Conservation (phyloP, 1,139 yeast species). For the Zygoascus meyerae region DNA sequence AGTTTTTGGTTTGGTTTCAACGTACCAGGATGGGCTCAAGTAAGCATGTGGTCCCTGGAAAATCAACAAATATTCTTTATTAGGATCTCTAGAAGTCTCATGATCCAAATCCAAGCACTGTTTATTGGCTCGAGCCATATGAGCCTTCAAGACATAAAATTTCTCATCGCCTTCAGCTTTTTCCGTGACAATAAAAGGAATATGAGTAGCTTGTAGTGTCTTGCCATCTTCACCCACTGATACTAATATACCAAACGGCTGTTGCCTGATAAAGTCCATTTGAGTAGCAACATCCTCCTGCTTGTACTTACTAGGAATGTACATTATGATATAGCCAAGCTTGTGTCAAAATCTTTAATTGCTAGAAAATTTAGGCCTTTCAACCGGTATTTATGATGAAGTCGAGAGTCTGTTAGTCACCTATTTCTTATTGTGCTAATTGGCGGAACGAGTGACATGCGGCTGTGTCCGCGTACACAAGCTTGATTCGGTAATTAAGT, state of each 20-base stretch:
- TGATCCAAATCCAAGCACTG: constrained; percentile 42
- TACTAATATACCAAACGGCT: constrained; percentile 44
- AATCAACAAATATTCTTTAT: constrained; percentile 42
- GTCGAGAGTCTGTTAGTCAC: no score
- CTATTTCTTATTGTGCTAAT: no score
- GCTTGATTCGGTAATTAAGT: no score
- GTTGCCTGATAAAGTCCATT: constrained; percentile 31
- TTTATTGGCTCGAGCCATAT: constrained; percentile 51
- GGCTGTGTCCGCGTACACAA: no score
- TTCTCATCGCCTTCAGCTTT: constrained; percentile 29
- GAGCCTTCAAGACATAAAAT: constrained; percentile 44
- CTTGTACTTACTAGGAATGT: constrained; percentile 7
- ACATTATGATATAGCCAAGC: not conserved
- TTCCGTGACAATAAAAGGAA: constrained; percentile 43
- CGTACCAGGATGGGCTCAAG: constrained; percentile 58
- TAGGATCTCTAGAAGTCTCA: constrained; percentile 2
- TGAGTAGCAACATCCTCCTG: constrained; percentile 7
- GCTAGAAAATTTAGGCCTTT: no score
- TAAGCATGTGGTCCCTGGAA: constrained; percentile 54
- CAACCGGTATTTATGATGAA: no score
- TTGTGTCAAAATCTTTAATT: no score
- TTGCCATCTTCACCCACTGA: constrained; percentile 36
- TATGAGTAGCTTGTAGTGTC: constrained; percentile 43
- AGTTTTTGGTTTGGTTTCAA: constrained; percentile 46
- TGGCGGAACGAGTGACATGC: no score